These are phyloP conservation scores for Aleurites moluccanus DNA, from an alignment of 441 rosid species.

Conservation along the genomic window DNA sequence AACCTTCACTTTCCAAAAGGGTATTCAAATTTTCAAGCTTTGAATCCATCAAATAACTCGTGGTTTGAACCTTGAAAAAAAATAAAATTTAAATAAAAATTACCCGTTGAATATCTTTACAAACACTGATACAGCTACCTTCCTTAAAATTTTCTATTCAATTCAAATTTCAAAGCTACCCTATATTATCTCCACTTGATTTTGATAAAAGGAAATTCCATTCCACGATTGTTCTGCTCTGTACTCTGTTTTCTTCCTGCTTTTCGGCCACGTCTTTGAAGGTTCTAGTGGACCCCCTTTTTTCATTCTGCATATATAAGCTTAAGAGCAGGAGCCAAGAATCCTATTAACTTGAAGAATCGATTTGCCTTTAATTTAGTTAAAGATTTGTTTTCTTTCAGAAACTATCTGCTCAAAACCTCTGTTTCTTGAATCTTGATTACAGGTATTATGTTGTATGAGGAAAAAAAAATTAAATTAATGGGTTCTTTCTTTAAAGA, in stretches of 20 bases:
- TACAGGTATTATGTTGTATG: constrained; percentile 1
- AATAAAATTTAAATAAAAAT: background rate
- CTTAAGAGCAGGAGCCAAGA: constrained; percentile 7
- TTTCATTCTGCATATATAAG: constrained; percentile 8
- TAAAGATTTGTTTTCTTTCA: background rate
- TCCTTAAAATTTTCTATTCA: background rate
- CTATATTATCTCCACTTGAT: background rate
- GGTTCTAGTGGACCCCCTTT: constrained; percentile 18
- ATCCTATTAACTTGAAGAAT: background rate
- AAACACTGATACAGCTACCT: constrained; percentile 3
- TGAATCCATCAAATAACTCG: constrained; percentile 42
- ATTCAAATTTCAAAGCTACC: constrained; percentile 18
- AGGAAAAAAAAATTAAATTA: background rate
- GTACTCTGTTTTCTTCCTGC: constrained; percentile 1
- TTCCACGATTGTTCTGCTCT: constrained; percentile 17
- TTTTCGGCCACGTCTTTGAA: constrained; percentile 32
- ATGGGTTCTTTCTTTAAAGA: background rate
- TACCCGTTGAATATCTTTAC: constrained; percentile 21
- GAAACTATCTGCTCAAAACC: background rate
- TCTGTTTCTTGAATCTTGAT: constrained; percentile 7
- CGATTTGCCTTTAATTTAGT: background rate
- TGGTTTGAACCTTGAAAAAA: constrained; percentile 31
- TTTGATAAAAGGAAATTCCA: background rate
- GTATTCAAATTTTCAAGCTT: constrained; percentile 28
- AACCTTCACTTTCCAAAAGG: background rate